phyloP scores from a whole-genome alignment of 164 flowering plant species.

The Sextonia rubra region DNA sequence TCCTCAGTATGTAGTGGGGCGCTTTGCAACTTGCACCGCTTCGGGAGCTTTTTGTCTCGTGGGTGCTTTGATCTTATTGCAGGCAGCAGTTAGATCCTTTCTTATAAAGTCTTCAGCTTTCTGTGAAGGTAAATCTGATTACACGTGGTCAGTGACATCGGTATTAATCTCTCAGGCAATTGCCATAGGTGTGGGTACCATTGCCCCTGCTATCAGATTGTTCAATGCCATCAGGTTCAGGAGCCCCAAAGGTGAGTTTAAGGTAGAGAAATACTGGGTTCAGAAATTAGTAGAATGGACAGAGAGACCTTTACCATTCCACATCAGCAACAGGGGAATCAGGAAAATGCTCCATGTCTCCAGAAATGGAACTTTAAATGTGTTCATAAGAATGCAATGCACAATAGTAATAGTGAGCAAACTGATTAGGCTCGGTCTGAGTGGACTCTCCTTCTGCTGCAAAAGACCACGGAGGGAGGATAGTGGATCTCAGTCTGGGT shows the following conservation, averaged over 20 bases:
- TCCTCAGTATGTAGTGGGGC: slow-evolving; percentile 58
- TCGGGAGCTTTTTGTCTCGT: slow-evolving; percentile 48
- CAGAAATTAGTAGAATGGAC: slow-evolving; percentile 32
- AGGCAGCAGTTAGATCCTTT: slow-evolving; percentile 36
- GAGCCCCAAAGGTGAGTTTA: slow-evolving; percentile 5
- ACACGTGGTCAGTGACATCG: slow-evolving; percentile 38
- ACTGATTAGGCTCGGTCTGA: slow-evolving; percentile 24
- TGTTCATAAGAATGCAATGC: slow-evolving; percentile 35
- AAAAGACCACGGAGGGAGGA: slow-evolving; percentile 10
- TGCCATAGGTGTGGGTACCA: neutral
- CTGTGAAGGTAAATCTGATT: slow-evolving; percentile 48
- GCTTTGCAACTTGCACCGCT: slow-evolving; percentile 46
- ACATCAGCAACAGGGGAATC: neutral
- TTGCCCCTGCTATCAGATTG: neutral
- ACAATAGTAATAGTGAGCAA: slow-evolving; percentile 41
- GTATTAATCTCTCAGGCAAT: neutral
- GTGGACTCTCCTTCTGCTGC: slow-evolving; percentile 10
- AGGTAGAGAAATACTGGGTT: slow-evolving; percentile 43
- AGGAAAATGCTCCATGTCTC: neutral
- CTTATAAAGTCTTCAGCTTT: slow-evolving; percentile 26
- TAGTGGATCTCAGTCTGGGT: slow-evolving; percentile 18
- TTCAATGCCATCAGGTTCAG: neutral
- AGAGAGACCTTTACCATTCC: slow-evolving; percentile 15
- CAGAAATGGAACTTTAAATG: neutral
- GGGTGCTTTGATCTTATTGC: slow-evolving; percentile 29